Conservation (phyloP, 78 protist genomes). For the Isochrysis galbana region DNA sequence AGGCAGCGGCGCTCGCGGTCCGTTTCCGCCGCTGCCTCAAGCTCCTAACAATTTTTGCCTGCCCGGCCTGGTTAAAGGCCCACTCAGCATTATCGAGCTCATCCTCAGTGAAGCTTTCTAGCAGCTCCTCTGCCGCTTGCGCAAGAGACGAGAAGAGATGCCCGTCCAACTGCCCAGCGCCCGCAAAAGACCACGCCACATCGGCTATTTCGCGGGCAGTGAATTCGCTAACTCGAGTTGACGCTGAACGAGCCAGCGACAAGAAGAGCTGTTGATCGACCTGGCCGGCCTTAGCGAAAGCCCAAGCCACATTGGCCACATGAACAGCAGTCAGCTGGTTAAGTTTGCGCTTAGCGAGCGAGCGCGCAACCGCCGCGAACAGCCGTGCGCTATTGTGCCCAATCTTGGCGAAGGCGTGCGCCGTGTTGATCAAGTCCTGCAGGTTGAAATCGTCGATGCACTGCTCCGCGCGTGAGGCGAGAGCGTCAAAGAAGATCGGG, state of each 20-base stretch:
- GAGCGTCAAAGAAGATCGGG: neutral
- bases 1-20: neutral
- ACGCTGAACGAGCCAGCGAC: neutral
- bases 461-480: neutral
- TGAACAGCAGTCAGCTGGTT: neutral
- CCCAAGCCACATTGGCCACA: slow-evolving; percentile 24
- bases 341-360: neutral
- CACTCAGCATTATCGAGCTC: neutral
- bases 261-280: neutral
- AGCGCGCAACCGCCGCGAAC: neutral
- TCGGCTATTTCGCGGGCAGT: neutral
- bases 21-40: slow-evolving; percentile 1
- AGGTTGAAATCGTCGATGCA: neutral
- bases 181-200: slow-evolving; percentile 33
- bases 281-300: slow-evolving; percentile 29
- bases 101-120: neutral
- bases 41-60: neutral
- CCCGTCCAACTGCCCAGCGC: neutral
- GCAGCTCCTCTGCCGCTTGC: neutral
- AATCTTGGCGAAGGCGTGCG: slow-evolving; percentile 4
- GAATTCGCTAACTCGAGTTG: neutral
- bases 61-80: neutral
- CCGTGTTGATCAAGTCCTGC: neutral
- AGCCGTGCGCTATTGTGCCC: neutral
- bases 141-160: slow-evolving; percentile 23